Evolutionary conservation across 1,284 basidiomycete species (phyloP).

Genomic region (Malassezia sp.): DNA sequence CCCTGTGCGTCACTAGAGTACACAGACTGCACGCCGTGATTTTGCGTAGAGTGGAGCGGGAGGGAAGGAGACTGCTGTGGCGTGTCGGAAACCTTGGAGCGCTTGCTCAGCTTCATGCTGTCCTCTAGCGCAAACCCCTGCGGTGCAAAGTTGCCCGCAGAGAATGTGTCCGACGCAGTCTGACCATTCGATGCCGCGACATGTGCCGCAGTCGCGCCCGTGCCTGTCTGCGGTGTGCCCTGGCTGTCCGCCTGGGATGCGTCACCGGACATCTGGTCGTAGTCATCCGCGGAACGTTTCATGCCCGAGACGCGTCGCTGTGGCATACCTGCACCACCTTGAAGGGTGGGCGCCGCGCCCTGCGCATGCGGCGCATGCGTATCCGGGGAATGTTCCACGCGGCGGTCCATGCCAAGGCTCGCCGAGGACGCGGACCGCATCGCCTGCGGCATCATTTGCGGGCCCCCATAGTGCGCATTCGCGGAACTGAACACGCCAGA

Average conservation of each 20-base stretch:
- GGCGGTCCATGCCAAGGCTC: slow-evolving; percentile 7
- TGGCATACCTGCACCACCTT: neutral
- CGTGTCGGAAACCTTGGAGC: slow-evolving; percentile 2
- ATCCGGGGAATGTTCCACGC: slow-evolving; percentile 5
- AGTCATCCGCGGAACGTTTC: slow-evolving; percentile 5
- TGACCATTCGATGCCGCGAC: no score
- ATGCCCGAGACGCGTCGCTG: slow-evolving; percentile 8
- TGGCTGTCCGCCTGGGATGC: neutral
- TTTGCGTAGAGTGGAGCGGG: neutral
- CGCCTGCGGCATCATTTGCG: slow-evolving; percentile 2
- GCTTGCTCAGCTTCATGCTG: slow-evolving; percentile 5
- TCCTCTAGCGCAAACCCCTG: slow-evolving; percentile 5
- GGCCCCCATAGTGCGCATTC: neutral
- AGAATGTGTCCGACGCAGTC: neutral
- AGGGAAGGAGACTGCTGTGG: neutral
- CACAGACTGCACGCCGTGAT: no score
- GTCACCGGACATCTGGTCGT: neutral
- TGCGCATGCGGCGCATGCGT: neutral
- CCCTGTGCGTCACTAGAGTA: no score
- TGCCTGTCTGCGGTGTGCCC: neutral
- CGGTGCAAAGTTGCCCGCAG: neutral
- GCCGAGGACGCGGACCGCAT: slow-evolving; percentile 1
- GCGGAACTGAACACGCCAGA: slow-evolving; percentile 4
- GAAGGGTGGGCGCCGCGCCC: neutral
- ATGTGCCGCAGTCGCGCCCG: no score